phyloP scores from a whole-genome alignment of 345 rosid species.

The Linum lewisii region DNA sequence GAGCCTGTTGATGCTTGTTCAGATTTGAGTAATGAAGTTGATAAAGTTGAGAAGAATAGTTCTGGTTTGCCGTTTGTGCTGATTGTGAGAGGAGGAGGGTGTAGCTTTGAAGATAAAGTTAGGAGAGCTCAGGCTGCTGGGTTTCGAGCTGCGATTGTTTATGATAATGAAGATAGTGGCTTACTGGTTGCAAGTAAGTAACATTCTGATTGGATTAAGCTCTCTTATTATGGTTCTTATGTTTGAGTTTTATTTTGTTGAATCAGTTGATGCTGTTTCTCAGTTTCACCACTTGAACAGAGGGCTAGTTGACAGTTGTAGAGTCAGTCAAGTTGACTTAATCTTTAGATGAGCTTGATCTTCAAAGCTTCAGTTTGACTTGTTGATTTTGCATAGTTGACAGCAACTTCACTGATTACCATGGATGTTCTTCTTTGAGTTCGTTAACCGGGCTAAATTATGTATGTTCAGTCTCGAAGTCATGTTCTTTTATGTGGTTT shows the following conservation, averaged over 20 bases:
- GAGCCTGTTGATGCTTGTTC: slow-evolving; percentile 78
- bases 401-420: not conserved
- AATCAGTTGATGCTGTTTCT: too few relatives aligned
- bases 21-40: slow-evolving; percentile 38
- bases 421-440: not conserved
- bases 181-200: slow-evolving; percentile 65
- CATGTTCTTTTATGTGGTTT: too few relatives aligned
- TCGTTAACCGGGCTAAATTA: too few relatives aligned
- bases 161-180: slow-evolving; percentile 52
- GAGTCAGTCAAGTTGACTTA: too few relatives aligned
- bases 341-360: not conserved
- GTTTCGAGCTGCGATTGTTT: slow-evolving; percentile 65
- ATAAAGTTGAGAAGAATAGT: slow-evolving; percentile 14
- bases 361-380: not conserved
- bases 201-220: slow-evolving; percentile 1
- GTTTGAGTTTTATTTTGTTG: too few relatives aligned
- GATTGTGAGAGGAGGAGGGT: slow-evolving; percentile 62
- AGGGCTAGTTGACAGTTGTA: too few relatives aligned
- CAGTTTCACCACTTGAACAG: too few relatives aligned
- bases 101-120: slow-evolving; percentile 87
- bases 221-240: too few relatives aligned
- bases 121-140: slow-evolving; percentile 80
- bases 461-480: too few relatives aligned
- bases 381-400: not conserved
- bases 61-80: slow-evolving; percentile 45